phyloP scores from a whole-genome alignment of 192 early-diverging fungal species.

The Neocallimastix lanati region DNA sequence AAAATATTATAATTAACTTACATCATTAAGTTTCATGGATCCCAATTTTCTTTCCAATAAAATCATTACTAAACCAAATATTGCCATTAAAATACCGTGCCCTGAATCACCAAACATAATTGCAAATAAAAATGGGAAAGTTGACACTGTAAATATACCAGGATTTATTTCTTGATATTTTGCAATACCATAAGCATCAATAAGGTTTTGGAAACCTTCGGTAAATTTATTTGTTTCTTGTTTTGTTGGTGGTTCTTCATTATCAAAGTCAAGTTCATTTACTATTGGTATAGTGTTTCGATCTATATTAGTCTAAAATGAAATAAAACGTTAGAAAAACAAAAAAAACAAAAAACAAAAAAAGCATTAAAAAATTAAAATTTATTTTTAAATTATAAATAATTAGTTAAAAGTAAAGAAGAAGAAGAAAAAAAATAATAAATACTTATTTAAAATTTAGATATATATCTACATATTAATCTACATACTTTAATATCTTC shows the following conservation, averaged over 20 bases:
- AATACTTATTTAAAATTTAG: no score
- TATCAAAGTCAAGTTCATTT: constrained; percentile 63
- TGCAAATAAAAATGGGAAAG: constrained; percentile 97
- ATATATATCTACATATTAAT: no score
- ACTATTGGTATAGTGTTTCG: constrained; percentile 73
- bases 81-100: constrained; percentile 74
- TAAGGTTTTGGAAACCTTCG: constrained; percentile 82
- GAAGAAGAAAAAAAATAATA: no score
- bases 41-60: constrained; percentile 60
- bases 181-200: constrained; percentile 94
- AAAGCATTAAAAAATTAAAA: background rate
- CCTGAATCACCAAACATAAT: constrained; percentile 99
- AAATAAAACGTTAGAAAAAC: background rate
- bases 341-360: background rate
- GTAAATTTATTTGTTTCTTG: constrained; percentile 95
- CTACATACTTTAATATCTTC: background rate
- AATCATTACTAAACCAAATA: constrained; percentile 55
- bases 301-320: constrained; percentile 39
- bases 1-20: background rate
- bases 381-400: no score
- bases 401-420: no score
- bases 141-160: constrained; percentile 89
- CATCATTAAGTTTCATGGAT: constrained; percentile 33
- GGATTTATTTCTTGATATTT: constrained; percentile 95
- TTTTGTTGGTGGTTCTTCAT: constrained; percentile 80